Conservation (phyloP, 495 filamentous ascomycete genomes). For the Copromyces sp. region DNA sequence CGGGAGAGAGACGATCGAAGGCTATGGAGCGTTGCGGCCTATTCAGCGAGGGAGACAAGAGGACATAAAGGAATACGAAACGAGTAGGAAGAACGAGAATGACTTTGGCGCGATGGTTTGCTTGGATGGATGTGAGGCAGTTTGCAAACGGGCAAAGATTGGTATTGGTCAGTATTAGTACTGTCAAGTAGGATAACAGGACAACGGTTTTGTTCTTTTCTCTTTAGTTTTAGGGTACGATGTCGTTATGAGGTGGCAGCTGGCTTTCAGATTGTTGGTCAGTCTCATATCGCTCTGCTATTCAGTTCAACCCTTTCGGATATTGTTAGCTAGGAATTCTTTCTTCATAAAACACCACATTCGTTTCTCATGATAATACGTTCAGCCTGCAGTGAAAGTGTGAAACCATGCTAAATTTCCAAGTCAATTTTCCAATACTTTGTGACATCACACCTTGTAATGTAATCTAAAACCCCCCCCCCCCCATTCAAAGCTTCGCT, state of each 20-base stretch:
- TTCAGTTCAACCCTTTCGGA: background rate
- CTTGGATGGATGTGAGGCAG: background rate
- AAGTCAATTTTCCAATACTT: background rate
- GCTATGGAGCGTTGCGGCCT: background rate
- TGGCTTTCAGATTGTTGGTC: background rate
- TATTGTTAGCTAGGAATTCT: background rate
- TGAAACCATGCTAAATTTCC: background rate
- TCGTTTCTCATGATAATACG: background rate
- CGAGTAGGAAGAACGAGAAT: background rate
- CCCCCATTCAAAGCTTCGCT: background rate
- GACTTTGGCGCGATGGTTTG: too few relatives aligned
- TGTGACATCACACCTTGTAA: background rate
- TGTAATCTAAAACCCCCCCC: background rate
- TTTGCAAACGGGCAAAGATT: background rate
- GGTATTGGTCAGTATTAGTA: background rate
- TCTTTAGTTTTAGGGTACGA: too few relatives aligned
- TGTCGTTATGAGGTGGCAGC: background rate
- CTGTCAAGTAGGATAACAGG: background rate
- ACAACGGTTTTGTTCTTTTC: too few relatives aligned
- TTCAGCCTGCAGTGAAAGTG: background rate
- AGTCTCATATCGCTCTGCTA: background rate
- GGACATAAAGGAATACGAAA: background rate
- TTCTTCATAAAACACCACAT: background rate
- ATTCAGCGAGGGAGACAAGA: background rate
- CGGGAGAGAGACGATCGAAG: background rate